Evolutionary conservation across 2,329 filamentous ascomycete genomes (phyloP), one percentile per base, ranked within the genome.

Genomic region (Hortaea werneckii): DNA sequence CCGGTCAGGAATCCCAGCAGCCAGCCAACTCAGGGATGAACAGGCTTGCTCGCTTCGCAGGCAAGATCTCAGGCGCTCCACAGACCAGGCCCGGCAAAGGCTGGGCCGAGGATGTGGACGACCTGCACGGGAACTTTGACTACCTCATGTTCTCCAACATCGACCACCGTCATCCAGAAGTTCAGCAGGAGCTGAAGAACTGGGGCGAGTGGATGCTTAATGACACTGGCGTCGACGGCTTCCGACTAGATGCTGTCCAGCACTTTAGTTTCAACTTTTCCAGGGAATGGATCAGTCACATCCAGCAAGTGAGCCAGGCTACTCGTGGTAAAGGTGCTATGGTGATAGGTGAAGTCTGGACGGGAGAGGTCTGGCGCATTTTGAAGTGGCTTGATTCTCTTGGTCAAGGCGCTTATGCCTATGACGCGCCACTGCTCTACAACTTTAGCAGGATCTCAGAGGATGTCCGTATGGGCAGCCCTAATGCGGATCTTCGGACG

Each of bases 121-220:
- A 75, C 13, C 71, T 83, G 60, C 74, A 79, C 51, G 83, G 83
- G 6, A 87, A 87, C 56, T 67, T 65, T 37, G 78, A 82, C 60
- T 85, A 80, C 57, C 72, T 86, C 11, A 85, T 87, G 79, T 85
- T 84, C 54, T 78, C 79, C 5, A 79, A 87, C 60, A 62, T 87
- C 35, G 82, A 86, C 61, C 82, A 83, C 59, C 64, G 67, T 2
- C 74, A 83, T 47, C 70, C 71, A 0, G 82, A 84, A 53, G 82
- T 86, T 7, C 69, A 72, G 30, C 62, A 73, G 4, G 83, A 87
- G 52, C 73, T 85, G 4, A 68, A 81, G 44, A 70, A 73, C 42
- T 87, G 83, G 83, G 79, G 78, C 1, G 66, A 74, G 4, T 87
- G 83, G 83, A 70, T 87, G 46, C 73, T 75, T 1, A 66, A 75